phyloP scores from a whole-genome alignment of 2,329 filamentous ascomycete species.

The Hypoxylon sp. region DNA sequence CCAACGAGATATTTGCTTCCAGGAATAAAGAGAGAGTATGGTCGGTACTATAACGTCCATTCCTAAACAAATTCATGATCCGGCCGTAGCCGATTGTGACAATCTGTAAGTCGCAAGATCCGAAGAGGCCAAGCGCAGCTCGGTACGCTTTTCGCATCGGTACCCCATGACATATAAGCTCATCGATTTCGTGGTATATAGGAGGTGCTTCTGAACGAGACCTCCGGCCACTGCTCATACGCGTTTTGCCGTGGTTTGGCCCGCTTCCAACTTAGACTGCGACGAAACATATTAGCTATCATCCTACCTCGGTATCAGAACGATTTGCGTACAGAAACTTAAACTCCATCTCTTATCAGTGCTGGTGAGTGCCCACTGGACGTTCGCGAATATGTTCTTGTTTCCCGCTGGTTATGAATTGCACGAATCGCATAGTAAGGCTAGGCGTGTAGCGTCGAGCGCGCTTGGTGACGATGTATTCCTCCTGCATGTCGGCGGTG shows the following conservation, averaged over 20 bases:
- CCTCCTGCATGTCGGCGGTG: constrained; percentile 23
- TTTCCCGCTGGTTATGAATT: constrained; percentile 35
- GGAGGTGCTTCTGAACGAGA: constrained; percentile 23
- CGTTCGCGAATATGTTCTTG: constrained; percentile 34
- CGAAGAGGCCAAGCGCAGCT: not conserved
- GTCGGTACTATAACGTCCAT: not conserved
- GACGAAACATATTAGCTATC: constrained; percentile 8
- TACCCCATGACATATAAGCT: not conserved
- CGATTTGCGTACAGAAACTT: constrained; percentile 8
- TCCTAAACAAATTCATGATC: not conserved
- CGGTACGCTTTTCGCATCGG: not conserved
- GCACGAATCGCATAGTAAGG: constrained; percentile 31
- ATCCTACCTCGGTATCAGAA: not conserved
- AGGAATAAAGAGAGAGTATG: not conserved
- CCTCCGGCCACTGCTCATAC: constrained; percentile 24
- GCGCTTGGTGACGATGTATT: constrained; percentile 32
- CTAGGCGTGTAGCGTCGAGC: constrained; percentile 12
- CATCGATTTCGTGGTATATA: constrained; percentile 24
- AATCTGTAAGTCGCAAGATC: not conserved
- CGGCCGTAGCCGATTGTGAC: not conserved
- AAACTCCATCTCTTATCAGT: constrained; percentile 18
- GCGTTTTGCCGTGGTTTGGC: not conserved
- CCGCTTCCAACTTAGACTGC: constrained; percentile 15
- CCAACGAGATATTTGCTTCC: not conserved
- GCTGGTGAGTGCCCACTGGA: constrained; percentile 27